Evolutionary conservation across 441 rosid genomes (phyloP), one percentile per base, ranked within the genome.

Genomic region (Heliophila coronopifolia): DNA sequence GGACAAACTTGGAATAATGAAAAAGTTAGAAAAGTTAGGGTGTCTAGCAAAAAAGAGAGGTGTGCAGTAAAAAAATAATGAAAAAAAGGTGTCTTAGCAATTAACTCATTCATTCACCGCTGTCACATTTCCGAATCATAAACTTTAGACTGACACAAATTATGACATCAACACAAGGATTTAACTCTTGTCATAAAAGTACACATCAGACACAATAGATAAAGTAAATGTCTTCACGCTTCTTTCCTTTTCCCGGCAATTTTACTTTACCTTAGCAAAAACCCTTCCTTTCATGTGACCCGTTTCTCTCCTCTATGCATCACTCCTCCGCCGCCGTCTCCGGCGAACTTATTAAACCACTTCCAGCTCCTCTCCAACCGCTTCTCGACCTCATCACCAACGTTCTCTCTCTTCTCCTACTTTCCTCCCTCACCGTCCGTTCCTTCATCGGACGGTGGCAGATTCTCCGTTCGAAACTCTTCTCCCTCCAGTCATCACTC

Each of bases 371-470:
- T 34, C 78, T 76, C 8, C 86, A 72, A 47, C 63, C 92, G 0
- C 70, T 80, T n/a, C 77, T 83, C 8, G 80, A 80, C 60, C 58
- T 72, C 6, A 73, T 86, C 19, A 64, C 75, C 12, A 61, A 59
- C 52, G 67, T 78, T n/a, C 76, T 85, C 60, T 82, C 91, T 5
- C 56, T 73, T 36, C 84, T 86, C 57, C 80, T 86, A 14, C 22
- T 74, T 2, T 75, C 84, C 16, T 71, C 86, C 10, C 73, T 77
- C 49, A 48, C 67, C 61, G 83, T 80, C 68, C 72, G 52, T 3
- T 78, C 81, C 2, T 83, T 80, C 73, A 24, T 77, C 68, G 84
- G 89, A n/a, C 79, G 84, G 61, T 86, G 92, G 92, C 86, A 80
- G 53, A 64, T 74, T 37, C 53, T 86, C 67, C 84, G 80, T 4